phyloP scores from a whole-genome alignment of 768 basidiomycete species.

The Phlebiopsis gigantea region DNA sequence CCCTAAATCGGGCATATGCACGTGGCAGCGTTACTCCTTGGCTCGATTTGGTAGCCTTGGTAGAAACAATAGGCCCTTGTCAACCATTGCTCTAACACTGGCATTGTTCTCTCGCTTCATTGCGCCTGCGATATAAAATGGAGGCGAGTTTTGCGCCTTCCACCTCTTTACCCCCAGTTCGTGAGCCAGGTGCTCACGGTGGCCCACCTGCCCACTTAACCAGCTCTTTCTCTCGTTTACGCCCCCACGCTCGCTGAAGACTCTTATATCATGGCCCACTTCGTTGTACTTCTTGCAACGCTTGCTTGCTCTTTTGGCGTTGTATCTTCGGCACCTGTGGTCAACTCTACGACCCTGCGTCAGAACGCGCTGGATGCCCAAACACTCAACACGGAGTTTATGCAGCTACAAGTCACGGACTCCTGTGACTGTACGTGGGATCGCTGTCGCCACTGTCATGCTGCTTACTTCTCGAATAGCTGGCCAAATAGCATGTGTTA shows the following conservation, averaged over 20 bases:
- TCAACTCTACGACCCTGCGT: constrained; percentile 27
- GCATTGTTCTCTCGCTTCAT: not conserved
- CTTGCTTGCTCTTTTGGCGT: constrained; percentile 14
- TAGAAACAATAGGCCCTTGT: constrained; percentile 15
- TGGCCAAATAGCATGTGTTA: constrained; percentile 42
- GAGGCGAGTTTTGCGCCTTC: not conserved
- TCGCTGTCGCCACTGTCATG: too few species aligned
- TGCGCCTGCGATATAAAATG: constrained; percentile 1
- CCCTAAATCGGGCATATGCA: constrained; percentile 9
- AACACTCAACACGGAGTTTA: constrained; percentile 43
- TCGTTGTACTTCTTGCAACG: constrained; percentile 23
- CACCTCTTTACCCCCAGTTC: not conserved
- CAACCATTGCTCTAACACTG: constrained; percentile 12
- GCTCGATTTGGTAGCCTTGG: constrained; percentile 6
- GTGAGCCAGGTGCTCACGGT: constrained; percentile 25
- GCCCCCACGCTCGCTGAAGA: not conserved
- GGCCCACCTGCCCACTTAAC: not conserved
- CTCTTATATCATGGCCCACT: constrained; percentile 1
- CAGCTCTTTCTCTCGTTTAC: not conserved
- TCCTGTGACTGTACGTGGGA: constrained; percentile 38
- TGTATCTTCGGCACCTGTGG: constrained; percentile 25
- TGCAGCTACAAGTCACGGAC: constrained; percentile 33
- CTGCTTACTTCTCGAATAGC: constrained; percentile 20
- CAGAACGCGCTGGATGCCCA: constrained; percentile 49
- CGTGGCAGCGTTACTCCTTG: constrained; percentile 4